Evolutionary conservation across 805 yeast species (phyloP).

Genomic region (Suhomyces sp.): DNA sequence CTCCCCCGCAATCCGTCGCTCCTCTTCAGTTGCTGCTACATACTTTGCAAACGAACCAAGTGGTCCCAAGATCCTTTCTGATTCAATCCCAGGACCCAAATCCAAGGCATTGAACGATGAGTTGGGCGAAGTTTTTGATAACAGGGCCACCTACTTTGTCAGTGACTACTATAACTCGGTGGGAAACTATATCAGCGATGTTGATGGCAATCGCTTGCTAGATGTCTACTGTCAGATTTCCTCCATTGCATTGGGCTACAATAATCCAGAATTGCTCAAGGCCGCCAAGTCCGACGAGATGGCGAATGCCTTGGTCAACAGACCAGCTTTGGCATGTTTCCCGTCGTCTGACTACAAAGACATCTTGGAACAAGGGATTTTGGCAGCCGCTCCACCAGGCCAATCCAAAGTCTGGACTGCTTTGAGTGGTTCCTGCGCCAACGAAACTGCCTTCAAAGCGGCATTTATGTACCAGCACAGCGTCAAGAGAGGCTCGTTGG

Average conservation of each 20-base stretch:
- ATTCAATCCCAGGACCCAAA: conserved; percentile 39
- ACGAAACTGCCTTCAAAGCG: conserved; percentile 70
- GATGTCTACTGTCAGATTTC: conserved; percentile 46
- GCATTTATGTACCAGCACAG: conserved; percentile 66
- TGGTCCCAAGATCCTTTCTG: conserved; percentile 30
- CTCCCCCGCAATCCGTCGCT: background rate
- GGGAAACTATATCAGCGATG: conserved; percentile 44
- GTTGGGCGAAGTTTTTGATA: conserved; percentile 40
- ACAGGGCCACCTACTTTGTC: conserved; percentile 43
- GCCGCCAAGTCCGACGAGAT: conserved; percentile 41
- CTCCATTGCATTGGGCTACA: conserved; percentile 45
- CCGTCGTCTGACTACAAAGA: conserved; percentile 38
- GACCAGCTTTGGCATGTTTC: conserved; percentile 47
- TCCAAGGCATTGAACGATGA: conserved; percentile 30
- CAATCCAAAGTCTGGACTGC: conserved; percentile 63
- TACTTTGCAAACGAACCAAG: conserved; percentile 41
- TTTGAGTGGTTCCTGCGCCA: conserved; percentile 66
- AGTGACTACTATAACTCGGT: conserved; percentile 38
- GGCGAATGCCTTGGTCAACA: conserved; percentile 41
- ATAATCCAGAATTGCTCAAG: conserved; percentile 39
- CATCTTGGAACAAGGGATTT: conserved; percentile 49
- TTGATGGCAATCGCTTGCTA: conserved; percentile 40
- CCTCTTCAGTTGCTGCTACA: conserved; percentile 20
- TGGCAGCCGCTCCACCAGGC: conserved; percentile 67
- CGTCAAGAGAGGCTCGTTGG: conserved; percentile 48